Evolutionary conservation across 106 monocot species (phyloP), one percentile per base, ranked within the genome.

Genomic region (Dendrobium catenatum): DNA sequence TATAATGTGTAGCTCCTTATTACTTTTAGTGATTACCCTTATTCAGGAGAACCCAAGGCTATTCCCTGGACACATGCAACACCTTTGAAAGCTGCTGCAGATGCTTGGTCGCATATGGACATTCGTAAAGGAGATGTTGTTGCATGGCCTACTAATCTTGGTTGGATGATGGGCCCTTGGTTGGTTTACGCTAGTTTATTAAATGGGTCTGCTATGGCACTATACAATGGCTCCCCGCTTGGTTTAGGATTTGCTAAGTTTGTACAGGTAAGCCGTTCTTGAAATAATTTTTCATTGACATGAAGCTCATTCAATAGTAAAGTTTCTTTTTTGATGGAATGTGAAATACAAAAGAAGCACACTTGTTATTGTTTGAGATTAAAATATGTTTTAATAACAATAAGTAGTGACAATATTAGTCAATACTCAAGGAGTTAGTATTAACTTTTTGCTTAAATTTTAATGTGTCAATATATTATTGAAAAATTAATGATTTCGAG

Each of bases 91-190:
- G 94, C 88, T 87, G 94, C 94, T 80, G 90, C 94, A 79, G 97
- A 98, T 91, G 97, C 87, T 68, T 98, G 97, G 97, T 83, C 79
- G 43, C 97, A 98, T 83, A 91, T 91, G 88, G 94, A 98, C 82
- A 81, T 98, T 59, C 90, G 73, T 70, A 93, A 89, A 89, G 93
- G 97, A 54, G 97, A 98, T 88, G 86, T 98, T 77, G 85, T 98
- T 86, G 89, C 94, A 79, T 98, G 97, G 97, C 97, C 97, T 74
- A 98, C 97, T 79, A 98, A 95, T 80, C 91, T 98, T 80, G 97
- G 97, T 54, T 98, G 97, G 97, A 98, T 98, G 97, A 98, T 98
- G 97, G 97, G 97, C 31, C 97, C 97, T 37, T 98, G 97, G 97
- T 93, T 98, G 85, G 91, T 98, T 80, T 98, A 98, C 86, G 97